Evolutionary conservation across 495 filamentous ascomycete genomes (phyloP).

Genomic region (Hapsidospora chrysogenum): DNA sequence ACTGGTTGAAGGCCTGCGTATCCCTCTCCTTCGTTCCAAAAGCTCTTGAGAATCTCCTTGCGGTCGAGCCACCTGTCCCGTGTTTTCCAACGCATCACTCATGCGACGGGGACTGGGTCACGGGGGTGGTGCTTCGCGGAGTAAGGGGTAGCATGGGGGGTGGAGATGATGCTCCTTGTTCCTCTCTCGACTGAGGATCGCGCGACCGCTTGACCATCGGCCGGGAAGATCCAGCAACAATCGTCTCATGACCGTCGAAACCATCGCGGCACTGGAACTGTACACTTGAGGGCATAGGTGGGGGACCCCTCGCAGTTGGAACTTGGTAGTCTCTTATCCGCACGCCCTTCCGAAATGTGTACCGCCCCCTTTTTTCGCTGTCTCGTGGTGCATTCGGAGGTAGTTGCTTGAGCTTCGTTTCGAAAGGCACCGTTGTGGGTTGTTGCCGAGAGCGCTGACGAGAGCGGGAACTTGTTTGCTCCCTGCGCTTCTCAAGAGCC

Average conservation of each 20-base stretch:
- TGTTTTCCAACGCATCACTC: too few relatives aligned
- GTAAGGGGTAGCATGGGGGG: too few relatives aligned
- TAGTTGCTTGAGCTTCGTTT: neutral
- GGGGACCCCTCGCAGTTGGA: neutral
- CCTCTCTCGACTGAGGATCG: neutral
- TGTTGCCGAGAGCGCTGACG: neutral
- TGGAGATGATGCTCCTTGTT: neutral
- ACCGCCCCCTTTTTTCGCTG: neutral
- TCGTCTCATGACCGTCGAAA: neutral
- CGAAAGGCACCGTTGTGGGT: too few relatives aligned
- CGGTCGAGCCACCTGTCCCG: too few relatives aligned
- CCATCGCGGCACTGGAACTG: neutral
- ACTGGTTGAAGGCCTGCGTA: too few relatives aligned
- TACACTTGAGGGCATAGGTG: neutral
- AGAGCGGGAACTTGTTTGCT: neutral
- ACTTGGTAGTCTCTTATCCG: neutral
- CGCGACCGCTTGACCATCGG: neutral
- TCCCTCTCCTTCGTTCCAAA: too few relatives aligned
- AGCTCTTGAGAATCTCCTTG: too few relatives aligned
- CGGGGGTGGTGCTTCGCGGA: too few relatives aligned
- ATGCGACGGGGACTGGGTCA: too few relatives aligned
- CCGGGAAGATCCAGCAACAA: neutral
- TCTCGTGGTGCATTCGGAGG: neutral
- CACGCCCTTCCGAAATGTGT: neutral
- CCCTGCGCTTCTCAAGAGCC: neutral